Conservation (phyloP, 202 grass and related monocot genomes). For the Panicum virgatum region DNA sequence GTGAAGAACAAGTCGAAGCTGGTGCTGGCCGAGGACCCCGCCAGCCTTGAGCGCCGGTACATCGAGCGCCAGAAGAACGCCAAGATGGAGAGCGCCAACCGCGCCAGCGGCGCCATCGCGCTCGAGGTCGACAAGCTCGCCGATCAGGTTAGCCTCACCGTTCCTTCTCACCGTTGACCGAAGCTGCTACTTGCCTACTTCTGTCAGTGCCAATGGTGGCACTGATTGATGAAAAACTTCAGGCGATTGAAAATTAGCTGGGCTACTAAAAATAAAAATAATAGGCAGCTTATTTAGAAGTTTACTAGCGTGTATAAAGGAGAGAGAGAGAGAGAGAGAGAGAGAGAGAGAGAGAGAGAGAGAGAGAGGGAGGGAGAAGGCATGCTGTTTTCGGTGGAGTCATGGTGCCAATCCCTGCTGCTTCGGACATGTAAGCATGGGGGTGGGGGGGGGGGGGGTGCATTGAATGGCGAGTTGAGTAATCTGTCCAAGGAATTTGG, state of each 20-base stretch:
- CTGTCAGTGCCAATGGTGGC: no score
- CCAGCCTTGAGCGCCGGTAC: conserved; percentile 67
- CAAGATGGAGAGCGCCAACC: conserved; percentile 69
- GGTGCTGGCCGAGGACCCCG: conserved; percentile 66
- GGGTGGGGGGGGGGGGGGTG: not conserved
- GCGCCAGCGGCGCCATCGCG: conserved; percentile 63
- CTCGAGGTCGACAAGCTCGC: conserved; percentile 86
- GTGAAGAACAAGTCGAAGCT: conserved; percentile 93
- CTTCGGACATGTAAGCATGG: conserved; percentile 36
- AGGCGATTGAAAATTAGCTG: no score
- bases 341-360: no score
- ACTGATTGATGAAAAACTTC: no score
- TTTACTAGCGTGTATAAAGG: no score
- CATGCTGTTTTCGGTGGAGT: not conserved
- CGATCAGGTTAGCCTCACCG: conserved; percentile 57
- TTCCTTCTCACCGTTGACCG: not conserved
- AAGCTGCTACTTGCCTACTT: no score
- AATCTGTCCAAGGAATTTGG: conserved; percentile 43
- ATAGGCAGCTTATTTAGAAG: no score
- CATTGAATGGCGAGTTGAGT: conserved; percentile 45
- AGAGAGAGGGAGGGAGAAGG: not conserved
- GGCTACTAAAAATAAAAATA: no score
- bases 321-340: no score
- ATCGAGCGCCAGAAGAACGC: conserved; percentile 73
- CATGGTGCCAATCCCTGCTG: not conserved